phyloP scores from a whole-genome alignment of 257 asterid genomes.

The Petrea volubilis region DNA sequence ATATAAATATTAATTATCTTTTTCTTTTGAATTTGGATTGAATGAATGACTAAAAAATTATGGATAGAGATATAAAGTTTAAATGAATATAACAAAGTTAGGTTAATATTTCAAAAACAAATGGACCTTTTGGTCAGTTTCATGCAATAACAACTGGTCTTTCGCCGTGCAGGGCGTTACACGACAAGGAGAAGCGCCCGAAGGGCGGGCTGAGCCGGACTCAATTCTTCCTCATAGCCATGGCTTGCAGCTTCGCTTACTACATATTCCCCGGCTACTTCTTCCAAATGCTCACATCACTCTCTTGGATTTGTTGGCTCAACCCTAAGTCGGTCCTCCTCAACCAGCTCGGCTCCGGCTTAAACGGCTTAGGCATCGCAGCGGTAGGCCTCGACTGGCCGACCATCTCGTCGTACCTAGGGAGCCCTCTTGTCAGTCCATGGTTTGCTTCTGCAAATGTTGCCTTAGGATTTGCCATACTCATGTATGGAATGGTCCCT shows the following conservation, averaged over 20 bases:
- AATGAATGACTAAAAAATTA: too few relatives aligned
- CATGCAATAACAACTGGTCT: too few relatives aligned
- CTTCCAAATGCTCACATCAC: conserved; percentile 35
- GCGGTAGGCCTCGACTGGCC: conserved; percentile 52
- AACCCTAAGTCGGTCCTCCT: conserved; percentile 38
- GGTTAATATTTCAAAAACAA: too few relatives aligned
- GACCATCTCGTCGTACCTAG: conserved; percentile 41
- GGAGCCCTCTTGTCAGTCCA: conserved; percentile 58
- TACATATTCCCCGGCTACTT: conserved; percentile 42
- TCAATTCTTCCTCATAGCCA: conserved; percentile 48
- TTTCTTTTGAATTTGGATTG: too few relatives aligned
- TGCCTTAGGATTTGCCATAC: conserved; percentile 33
- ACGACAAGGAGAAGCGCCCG: conserved; percentile 43
- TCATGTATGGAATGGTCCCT: conserved; percentile 41
- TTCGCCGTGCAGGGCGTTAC: conserved; percentile 56
- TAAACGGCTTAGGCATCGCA: conserved; percentile 45
- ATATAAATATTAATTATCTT: too few relatives aligned
- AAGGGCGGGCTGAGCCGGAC: conserved; percentile 34
- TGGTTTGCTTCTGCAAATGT: conserved; percentile 55
- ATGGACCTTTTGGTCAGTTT: too few relatives aligned
- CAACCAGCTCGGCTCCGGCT: conserved; percentile 54
- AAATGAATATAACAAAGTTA: too few relatives aligned
- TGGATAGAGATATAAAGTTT: too few relatives aligned
- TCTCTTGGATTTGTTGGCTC: conserved; percentile 61
- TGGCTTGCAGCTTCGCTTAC: conserved; percentile 38